phyloP scores from a whole-genome alignment of 1,139 yeast species.

The Saccharomyces hybrid region DNA sequence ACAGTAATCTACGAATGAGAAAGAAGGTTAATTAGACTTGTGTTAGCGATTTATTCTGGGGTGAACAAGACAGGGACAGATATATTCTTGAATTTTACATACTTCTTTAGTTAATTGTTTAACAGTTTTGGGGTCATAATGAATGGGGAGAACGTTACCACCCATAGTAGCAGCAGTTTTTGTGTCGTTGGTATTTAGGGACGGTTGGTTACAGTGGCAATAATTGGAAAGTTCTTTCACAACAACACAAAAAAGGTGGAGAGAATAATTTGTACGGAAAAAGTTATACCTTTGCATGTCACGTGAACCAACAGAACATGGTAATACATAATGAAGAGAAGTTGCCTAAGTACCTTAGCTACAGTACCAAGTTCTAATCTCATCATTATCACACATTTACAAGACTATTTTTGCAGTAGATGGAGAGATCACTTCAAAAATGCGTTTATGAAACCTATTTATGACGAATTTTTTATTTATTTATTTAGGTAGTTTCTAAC shows the following conservation, averaged over 20 bases:
- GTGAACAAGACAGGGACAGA: neutral
- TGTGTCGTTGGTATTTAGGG: neutral
- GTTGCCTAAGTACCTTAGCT: neutral
- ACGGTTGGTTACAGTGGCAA: neutral
- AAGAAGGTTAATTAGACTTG: neutral
- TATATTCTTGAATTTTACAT: slow-evolving; percentile 3
- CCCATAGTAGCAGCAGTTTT: slow-evolving; percentile 10
- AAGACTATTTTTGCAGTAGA: neutral
- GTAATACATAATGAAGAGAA: neutral
- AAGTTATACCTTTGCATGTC: neutral
- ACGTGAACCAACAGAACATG: neutral
- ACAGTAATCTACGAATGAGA: slow-evolving; percentile 23
- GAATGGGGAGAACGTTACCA: slow-evolving; percentile 29
- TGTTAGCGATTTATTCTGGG: neutral
- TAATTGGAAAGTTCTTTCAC: neutral
- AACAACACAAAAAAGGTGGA: neutral
- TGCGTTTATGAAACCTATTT: neutral
- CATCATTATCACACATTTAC: too few species aligned
- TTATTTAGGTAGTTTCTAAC: slow-evolving; percentile 13
- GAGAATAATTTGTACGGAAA: neutral
- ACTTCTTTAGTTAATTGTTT: slow-evolving; percentile 26
- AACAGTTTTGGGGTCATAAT: slow-evolving; percentile 32
- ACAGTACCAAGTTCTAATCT: neutral
- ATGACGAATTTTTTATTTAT: neutral
- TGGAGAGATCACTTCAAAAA: neutral